Percentiles rank a stretch among this genome's conserved stretches.
phyloP scores from a whole-genome alignment of 371 early-diverging fungal genomes.

The Umbelopsis sp. region DNA sequence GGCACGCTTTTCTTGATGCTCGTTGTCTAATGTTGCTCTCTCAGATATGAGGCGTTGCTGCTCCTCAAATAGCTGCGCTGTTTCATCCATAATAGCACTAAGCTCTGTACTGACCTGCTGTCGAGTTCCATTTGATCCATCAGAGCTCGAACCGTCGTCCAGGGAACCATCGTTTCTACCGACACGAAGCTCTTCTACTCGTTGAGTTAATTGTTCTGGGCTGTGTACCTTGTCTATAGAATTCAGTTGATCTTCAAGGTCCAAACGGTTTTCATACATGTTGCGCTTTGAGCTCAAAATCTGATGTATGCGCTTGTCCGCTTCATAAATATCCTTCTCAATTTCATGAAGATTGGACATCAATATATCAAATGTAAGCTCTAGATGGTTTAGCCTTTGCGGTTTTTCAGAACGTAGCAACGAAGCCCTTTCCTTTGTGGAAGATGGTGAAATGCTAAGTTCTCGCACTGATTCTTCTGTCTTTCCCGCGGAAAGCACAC shows the following conservation, averaged over 20 bases:
- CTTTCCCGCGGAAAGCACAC: background rate
- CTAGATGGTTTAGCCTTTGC: conserved; percentile 49
- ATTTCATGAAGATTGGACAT: conserved; percentile 62
- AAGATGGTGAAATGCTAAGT: conserved; percentile 3
- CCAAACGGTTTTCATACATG: conserved; percentile 54
- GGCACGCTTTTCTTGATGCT: conserved; percentile 36
- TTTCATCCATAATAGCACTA: conserved; percentile 31
- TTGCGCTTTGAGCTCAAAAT: conserved; percentile 48
- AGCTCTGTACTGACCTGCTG: conserved; percentile 33
- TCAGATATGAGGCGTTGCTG: conserved; percentile 36
- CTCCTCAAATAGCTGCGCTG: conserved; percentile 41
- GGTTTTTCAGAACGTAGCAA: background rate
- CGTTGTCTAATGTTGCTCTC: conserved; percentile 34
- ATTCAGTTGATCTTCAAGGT: conserved; percentile 43
- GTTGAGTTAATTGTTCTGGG: background rate
- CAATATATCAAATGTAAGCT: conserved; percentile 59
- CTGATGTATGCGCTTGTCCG: conserved; percentile 42
- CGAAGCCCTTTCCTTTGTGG: background rate
- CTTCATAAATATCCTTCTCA: conserved; percentile 54
- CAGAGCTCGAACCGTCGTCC: background rate
- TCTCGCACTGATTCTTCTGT: background rate
- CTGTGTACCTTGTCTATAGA: conserved; percentile 17
- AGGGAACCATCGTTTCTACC: background rate
- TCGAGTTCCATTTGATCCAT: conserved; percentile 18
- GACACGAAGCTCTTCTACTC: conserved; percentile 10